Conservation (phyloP, 192 early-diverging fungal genomes). For the Phlyctochytrium bullatum region DNA sequence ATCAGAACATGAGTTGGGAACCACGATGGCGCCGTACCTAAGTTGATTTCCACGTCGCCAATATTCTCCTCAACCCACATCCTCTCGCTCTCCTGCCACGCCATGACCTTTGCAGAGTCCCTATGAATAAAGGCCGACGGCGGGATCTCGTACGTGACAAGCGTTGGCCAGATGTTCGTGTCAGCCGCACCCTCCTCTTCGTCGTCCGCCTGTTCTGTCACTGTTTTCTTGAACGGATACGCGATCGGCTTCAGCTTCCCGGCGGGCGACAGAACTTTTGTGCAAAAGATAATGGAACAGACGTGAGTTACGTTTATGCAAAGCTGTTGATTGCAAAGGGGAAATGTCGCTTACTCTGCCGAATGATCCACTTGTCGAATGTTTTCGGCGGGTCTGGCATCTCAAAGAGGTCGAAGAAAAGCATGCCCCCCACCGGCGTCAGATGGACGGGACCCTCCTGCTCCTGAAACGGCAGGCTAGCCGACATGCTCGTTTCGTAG, state of each 20-base stretch:
- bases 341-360: slow-evolving; percentile 34
- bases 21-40: slow-evolving; percentile 24
- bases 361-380: slow-evolving; percentile 44
- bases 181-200: slow-evolving; percentile 27
- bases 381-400: slow-evolving; percentile 50
- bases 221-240: slow-evolving; percentile 51
- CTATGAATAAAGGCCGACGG: slow-evolving; percentile 32
- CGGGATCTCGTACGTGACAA: slow-evolving; percentile 33
- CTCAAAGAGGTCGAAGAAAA: slow-evolving; percentile 50
- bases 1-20: background rate
- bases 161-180: slow-evolving; percentile 44
- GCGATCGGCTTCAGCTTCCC: slow-evolving; percentile 38
- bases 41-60: slow-evolving; percentile 49
- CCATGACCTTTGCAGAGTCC: slow-evolving; percentile 43
- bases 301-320: background rate
- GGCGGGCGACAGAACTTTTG: slow-evolving; percentile 35
- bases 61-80: slow-evolving; percentile 49
- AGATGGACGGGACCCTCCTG: slow-evolving; percentile 22
- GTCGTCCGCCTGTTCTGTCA: slow-evolving; percentile 38
- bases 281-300: background rate
- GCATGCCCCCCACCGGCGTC: slow-evolving; percentile 42
- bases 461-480: slow-evolving; percentile 25
- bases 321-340: background rate
- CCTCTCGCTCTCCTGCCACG: slow-evolving; percentile 35
- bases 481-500: slow-evolving; percentile 25